These are phyloP conservation scores for Baorangia bicolor DNA, from an alignment of 768 basidiomycete genomes.

Conservation along the genomic window DNA sequence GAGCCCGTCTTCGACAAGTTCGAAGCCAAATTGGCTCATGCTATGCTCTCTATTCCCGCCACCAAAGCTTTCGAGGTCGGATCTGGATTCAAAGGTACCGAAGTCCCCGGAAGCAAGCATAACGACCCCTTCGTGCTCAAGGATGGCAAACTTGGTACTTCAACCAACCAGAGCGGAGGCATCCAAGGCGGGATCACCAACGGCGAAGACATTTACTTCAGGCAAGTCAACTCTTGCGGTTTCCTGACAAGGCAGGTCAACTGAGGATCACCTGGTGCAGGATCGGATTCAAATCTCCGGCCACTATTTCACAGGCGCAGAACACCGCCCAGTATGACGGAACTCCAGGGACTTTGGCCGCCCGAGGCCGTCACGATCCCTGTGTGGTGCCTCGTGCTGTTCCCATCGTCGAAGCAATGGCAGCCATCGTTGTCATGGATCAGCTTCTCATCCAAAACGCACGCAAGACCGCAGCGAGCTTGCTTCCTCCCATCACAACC, in stretches of 20 bases:
- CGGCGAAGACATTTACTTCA: constrained; percentile 96
- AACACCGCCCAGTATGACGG: constrained; percentile 92
- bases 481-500: constrained; percentile 85
- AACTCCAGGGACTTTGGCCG: constrained; percentile 80
- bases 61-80: constrained; percentile 99
- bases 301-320: constrained; percentile 94
- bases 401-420: constrained; percentile 98
- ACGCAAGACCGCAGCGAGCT: constrained; percentile 65
- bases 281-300: constrained; percentile 97
- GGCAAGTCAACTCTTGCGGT: constrained; percentile 45
- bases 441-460: constrained; percentile 87
- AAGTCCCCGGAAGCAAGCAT: constrained; percentile 89
- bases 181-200: constrained; percentile 98
- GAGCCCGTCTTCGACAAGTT: constrained; percentile 99
- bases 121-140: constrained; percentile 83
- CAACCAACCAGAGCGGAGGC: constrained; percentile 95
- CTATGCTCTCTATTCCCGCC: constrained; percentile 98
- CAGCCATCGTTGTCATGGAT: constrained; percentile 93
- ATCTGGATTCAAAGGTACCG: constrained; percentile 92
- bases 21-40: constrained; percentile 92
- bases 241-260: not conserved
- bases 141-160: constrained; percentile 76
- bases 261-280: constrained; percentile 41
- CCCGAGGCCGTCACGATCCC: constrained; percentile 93
- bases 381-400: constrained; percentile 97